phyloP scores from a whole-genome alignment of 257 asterid genomes.

The Penstemon eatonii region DNA sequence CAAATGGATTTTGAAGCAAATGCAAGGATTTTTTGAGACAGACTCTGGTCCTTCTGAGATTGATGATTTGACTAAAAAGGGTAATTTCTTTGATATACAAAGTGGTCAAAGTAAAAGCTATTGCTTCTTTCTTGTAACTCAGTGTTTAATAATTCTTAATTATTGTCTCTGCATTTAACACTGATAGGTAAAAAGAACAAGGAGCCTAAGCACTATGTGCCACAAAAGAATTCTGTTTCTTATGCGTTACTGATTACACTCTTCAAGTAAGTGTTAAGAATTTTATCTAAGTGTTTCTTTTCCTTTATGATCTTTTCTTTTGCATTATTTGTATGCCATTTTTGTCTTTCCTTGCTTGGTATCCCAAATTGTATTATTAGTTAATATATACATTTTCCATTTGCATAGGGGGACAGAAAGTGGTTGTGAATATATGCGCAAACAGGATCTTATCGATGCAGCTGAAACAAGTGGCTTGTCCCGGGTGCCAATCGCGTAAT shows the following conservation, averaged over 20 bases:
- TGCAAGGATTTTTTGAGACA: constrained; percentile 64
- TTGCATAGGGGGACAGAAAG: constrained; percentile 54
- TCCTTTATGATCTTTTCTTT: constrained; percentile 9
- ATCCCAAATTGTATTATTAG: background rate
- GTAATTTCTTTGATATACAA: constrained; percentile 32
- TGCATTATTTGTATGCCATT: background rate
- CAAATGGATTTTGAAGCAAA: constrained; percentile 86
- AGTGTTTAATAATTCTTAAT: background rate
- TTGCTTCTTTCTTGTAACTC: constrained; percentile 13
- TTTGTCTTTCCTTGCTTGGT: background rate
- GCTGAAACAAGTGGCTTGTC: constrained; percentile 96
- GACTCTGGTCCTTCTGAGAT: constrained; percentile 47
- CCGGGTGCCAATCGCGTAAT: constrained; percentile 74
- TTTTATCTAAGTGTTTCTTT: background rate
- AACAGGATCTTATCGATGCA: constrained; percentile 82
- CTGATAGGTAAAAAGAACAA: constrained; percentile 58
- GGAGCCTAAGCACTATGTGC: constrained; percentile 68
- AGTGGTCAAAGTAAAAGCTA: background rate
- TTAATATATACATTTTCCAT: constrained; percentile 1
- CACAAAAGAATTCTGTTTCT: constrained; percentile 92
- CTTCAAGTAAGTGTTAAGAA: constrained; percentile 53
- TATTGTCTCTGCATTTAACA: constrained; percentile 15
- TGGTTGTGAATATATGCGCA: constrained; percentile 74
- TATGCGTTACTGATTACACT: constrained; percentile 86
- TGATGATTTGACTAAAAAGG: constrained; percentile 45